Base-by-base conservation (phyloP, 495 filamentous ascomycete genomes). In the Talaromyces nanjingensis region DNA sequence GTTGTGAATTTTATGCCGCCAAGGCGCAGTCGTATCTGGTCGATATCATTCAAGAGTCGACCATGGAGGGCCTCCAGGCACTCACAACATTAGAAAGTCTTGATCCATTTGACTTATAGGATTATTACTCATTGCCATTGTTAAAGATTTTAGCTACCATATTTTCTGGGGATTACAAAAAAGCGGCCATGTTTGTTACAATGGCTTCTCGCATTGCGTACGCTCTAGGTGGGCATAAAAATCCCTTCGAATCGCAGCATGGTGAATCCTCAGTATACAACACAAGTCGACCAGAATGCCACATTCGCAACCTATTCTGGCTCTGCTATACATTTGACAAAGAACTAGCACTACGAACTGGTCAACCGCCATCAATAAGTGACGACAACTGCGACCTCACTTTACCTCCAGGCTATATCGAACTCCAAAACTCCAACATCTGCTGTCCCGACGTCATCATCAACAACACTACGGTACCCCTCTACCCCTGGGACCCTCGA, bases 341-440 rank as follows among this genome's bases (percentile, higher is more conserved):
- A 64, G 81, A 84, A 54, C 65, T 83, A 11, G 70, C 76, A 0
- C 68, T 84, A 6, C 76, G 81, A 31, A 82, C 76, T 0, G 82
- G 81, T 6, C 80, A 81, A 65, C 81, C 81, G 7, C 79, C 81
- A n/a, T 68, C 72, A 2, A 78, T 84, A 42, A 69, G 71, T 12
- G 80, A 85, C 59, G 79, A 84, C 24, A 79, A 82, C 62, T 85
- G 82, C 66, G 81, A 84, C 66, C 69, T 85, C 18, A 79, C 80
- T 0, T 70, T 83, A 6, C 81, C 81, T 0, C 70, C 71, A 6
- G 42, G 42, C 3, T 45, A 45, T 18, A 65, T 74, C 42, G 69
- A 71, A n/a, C 16, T 68, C 29, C 29, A 31, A 31, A 31, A 31
- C 29, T 31, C 29, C 29, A 31, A 31, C 29, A 31, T 31, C 29